These are phyloP conservation scores for Rhazya stricta DNA, from an alignment of 257 asterid species.

Conservation along the genomic window DNA sequence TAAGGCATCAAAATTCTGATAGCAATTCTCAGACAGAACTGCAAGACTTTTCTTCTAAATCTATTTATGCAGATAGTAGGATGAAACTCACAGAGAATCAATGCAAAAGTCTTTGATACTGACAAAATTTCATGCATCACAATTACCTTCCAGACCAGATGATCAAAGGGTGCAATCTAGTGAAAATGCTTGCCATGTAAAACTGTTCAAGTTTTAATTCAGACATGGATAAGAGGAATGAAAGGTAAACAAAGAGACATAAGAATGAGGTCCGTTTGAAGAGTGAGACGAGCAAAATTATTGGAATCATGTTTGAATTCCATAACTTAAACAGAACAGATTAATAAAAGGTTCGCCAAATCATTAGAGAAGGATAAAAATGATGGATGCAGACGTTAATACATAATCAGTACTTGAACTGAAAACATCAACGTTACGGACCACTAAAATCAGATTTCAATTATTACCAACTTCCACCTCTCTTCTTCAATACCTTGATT, in stretches of 20 bases:
- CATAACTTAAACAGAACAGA: neutral
- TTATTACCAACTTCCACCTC: constrained; percentile 99
- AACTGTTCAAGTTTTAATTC: neutral
- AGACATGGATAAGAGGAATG: neutral
- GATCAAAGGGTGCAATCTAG: neutral
- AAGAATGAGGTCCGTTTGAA: neutral
- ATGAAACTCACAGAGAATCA: neutral
- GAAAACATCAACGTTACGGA: constrained; percentile 53
- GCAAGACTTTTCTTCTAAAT: neutral
- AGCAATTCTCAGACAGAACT: neutral
- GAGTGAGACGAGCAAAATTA: constrained; percentile 7
- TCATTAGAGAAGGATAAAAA: constrained; percentile 12
- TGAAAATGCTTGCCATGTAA: neutral
- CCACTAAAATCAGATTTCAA: constrained; percentile 82
- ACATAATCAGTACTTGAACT: constrained; percentile 20
- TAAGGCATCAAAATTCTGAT: constrained; percentile 1
- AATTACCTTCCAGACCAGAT: neutral
- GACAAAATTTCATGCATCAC: neutral
- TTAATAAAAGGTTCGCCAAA: constrained; percentile 2
- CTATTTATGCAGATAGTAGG: neutral
- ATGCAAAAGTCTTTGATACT: neutral
- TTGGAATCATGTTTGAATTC: neutral
- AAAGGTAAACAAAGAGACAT: neutral
- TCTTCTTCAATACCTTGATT: constrained; percentile 99
- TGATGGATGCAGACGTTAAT: constrained; percentile 13